phyloP scores from a whole-genome alignment of 768 basidiomycete genomes.

The Kwoniella sp. region DNA sequence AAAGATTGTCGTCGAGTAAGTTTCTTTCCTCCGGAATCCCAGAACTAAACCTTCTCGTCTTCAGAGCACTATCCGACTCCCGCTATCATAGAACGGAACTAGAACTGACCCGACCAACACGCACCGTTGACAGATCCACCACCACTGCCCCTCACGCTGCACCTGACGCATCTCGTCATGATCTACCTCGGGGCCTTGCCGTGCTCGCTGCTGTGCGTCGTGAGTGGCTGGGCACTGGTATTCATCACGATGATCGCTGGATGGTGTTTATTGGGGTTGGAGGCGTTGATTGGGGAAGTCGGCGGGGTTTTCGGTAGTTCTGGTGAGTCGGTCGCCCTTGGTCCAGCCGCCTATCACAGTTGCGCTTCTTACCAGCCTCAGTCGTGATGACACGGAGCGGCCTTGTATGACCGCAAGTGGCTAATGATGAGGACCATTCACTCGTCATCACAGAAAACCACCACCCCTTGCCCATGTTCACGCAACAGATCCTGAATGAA shows the following conservation, averaged over 20 bases:
- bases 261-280: slow-evolving; percentile 53
- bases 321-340: slow-evolving; percentile 24
- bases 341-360: no score
- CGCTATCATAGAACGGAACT: no score
- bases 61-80: background rate
- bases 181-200: slow-evolving; percentile 54
- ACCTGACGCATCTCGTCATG: slow-evolving; percentile 49
- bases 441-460: slow-evolving; percentile 41
- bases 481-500: slow-evolving; percentile 45
- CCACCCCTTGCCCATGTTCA: slow-evolving; percentile 45
- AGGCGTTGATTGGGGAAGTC: slow-evolving; percentile 53
- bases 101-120: no score
- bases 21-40: no score
- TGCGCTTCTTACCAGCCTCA: background rate
- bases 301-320: slow-evolving; percentile 53
- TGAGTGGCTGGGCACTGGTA: slow-evolving; percentile 36
- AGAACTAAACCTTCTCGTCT: background rate
- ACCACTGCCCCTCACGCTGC: slow-evolving; percentile 51
- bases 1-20: slow-evolving; percentile 49
- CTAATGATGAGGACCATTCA: no score
- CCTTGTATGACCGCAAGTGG: no score
- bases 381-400: no score
- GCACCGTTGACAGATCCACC: slow-evolving; percentile 42
- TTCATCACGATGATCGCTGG: slow-evolving; percentile 49
- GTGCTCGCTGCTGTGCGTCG: slow-evolving; percentile 45